Evolutionary conservation across 108 stramenopile genomes (phyloP).

Genomic region (Aurantiochytrium sp.): DNA sequence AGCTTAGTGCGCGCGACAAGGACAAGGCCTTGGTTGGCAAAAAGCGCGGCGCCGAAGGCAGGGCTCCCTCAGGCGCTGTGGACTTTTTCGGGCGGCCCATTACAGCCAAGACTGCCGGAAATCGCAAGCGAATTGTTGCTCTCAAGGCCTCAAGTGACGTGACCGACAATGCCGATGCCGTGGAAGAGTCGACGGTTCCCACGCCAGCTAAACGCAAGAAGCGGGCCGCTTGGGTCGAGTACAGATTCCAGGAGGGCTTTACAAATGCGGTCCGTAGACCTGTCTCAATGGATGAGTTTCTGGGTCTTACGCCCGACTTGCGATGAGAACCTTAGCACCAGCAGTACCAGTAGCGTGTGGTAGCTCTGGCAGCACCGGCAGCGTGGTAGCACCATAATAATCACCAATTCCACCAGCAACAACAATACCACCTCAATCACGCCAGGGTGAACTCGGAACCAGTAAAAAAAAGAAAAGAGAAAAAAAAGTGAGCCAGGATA

Average conservation of each 20-base stretch:
- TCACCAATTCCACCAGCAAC: too few relatives aligned
- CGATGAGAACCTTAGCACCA: neutral
- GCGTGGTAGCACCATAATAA: too few relatives aligned
- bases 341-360: too few relatives aligned
- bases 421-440: too few relatives aligned
- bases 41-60: neutral
- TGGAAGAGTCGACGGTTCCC: too few relatives aligned
- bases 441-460: too few relatives aligned
- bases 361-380: too few relatives aligned
- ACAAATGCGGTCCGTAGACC: constrained; percentile 21
- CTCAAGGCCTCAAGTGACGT: neutral
- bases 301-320: neutral
- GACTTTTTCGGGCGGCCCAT: constrained; percentile 15
- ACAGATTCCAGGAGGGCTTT: constrained; percentile 13
- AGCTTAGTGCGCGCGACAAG: neutral
- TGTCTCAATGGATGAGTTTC: neutral
- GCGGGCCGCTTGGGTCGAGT: neutral
- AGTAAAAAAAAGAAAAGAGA: too few relatives aligned
- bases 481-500: too few relatives aligned
- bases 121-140: neutral
- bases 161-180: too few relatives aligned
- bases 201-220: neutral
- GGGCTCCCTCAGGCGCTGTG: neutral
- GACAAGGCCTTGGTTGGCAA: neutral
- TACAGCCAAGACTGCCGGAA: neutral